phyloP scores from a whole-genome alignment of 2,329 filamentous ascomycete genomes.

The Zymoseptoria passerinii region DNA sequence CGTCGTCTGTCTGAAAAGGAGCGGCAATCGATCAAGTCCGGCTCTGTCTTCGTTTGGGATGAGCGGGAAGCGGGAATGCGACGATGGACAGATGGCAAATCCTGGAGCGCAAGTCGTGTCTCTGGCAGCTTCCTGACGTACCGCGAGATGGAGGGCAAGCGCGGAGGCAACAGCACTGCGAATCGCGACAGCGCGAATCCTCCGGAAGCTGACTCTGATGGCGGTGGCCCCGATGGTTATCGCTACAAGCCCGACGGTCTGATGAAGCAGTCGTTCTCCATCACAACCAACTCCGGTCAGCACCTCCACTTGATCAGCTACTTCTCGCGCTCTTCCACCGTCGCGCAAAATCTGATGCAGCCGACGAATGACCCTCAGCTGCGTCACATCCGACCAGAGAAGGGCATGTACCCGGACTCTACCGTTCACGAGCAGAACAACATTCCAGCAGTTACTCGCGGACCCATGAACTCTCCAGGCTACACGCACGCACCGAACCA shows the following conservation, averaged over 20 bases:
- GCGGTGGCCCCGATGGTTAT: slow-evolving; percentile 73
- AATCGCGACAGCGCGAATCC: slow-evolving; percentile 72
- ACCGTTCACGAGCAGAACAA: slow-evolving; percentile 78
- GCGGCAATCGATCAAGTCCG: slow-evolving; percentile 87
- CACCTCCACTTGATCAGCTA: slow-evolving; percentile 98
- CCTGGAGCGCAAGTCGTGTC: slow-evolving; percentile 95
- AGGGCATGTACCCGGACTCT: slow-evolving; percentile 96
- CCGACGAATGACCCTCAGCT: slow-evolving; percentile 74
- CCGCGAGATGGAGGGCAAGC: slow-evolving; percentile 97
- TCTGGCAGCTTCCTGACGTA: slow-evolving; percentile 97
- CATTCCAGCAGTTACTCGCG: slow-evolving; percentile 70
- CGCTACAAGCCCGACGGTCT: slow-evolving; percentile 92
- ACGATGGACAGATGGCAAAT: slow-evolving; percentile 97
- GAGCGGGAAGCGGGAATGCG: slow-evolving; percentile 97
- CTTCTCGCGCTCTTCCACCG: slow-evolving; percentile 72
- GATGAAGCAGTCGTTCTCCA: slow-evolving; percentile 99
- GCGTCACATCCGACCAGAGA: slow-evolving; percentile 73
- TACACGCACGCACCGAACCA: slow-evolving; percentile 47
- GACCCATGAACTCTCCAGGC: slow-evolving; percentile 54
- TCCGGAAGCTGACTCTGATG: slow-evolving; percentile 74
- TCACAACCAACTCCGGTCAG: slow-evolving; percentile 81
- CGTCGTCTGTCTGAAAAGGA: slow-evolving; percentile 92
- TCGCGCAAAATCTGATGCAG: slow-evolving; percentile 64
- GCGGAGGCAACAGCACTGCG: slow-evolving; percentile 57
- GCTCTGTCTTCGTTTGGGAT: slow-evolving; percentile 99